Evolutionary conservation across 2,329 filamentous ascomycete genomes (phyloP), one percentile per base, ranked within the genome.

Genomic region (Diaporthe sp.): DNA sequence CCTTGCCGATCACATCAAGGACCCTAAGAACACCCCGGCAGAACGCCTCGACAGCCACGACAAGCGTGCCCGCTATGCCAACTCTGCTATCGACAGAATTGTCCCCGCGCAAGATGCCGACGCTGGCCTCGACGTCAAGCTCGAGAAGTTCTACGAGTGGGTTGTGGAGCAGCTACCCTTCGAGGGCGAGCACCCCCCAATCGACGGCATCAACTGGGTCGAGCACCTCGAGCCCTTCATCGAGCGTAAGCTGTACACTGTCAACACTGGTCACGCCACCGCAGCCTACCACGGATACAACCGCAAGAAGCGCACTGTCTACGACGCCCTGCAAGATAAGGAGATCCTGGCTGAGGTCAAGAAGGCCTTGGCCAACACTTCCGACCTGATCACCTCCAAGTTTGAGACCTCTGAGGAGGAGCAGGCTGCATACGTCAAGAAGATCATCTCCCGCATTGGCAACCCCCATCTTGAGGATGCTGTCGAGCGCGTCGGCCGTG

Each of bases 101-200:
- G 97, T 98, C 34, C 97, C 97, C 19, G 94, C 95, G 58, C 97
- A 98, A 87, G 93, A 95, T 77, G 87, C 91, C 70, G 87, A 94
- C 80, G 91, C 93, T 34, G 95, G 95, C 74, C 90, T 99, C 60
- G 93, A 98, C 82, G 97, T 99, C 79, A 96, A 93, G 82, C 95
- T 99, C 65, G 97, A 99, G 90, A 97, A 97, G 87, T 99, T 98
- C 90, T 98, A 95, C 87, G 97, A 99, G 88, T 99, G 97, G 97
- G 96, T 97, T 53, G 96, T 99, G 71, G 97, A 99, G 83, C 88
- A 92, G 83, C 93, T 92, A 60, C 96, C 96, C 2, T 98, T 98
- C 85, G 89, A 92, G 78, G 91, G 93, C 78, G 88, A 89, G 72
- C 90, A 91, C 79, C 96, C 95, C 8, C 86, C 91, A 25, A 96